Conservation (phyloP, 176 grass and related monocot genomes). For the Ampelocalamus luodianensis region DNA sequence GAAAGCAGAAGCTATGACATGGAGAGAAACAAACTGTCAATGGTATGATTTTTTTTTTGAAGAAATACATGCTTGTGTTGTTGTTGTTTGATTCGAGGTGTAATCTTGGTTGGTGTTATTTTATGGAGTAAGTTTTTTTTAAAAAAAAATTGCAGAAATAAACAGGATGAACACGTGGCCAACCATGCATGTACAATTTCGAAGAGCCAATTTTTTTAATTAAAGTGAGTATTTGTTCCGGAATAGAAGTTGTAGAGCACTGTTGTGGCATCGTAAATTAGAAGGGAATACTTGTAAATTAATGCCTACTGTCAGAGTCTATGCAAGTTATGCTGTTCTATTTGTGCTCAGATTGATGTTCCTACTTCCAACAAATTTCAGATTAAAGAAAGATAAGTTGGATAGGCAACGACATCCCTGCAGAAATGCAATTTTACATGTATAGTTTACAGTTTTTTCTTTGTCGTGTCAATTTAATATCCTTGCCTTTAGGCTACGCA, state of each 20-base stretch:
- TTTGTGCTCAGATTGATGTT: conserved; percentile 33
- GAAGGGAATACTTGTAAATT: neutral
- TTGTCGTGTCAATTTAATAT: neutral
- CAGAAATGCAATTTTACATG: neutral
- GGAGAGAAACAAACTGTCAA: neutral
- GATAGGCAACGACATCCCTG: neutral
- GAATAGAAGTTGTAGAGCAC: conserved; percentile 49
- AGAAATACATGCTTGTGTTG: neutral
- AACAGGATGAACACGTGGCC: conserved; percentile 33
- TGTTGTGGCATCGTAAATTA: conserved; percentile 26
- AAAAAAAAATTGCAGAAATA: conserved; percentile 23
- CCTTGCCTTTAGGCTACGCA: too few relatives aligned
- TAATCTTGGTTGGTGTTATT: neutral
- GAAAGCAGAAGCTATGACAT: neutral
- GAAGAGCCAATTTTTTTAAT: neutral
- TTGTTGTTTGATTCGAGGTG: neutral
- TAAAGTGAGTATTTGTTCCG: conserved; percentile 28
- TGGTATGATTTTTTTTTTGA: neutral
- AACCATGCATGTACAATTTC: conserved; percentile 6
- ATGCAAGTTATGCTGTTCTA: conserved; percentile 30
- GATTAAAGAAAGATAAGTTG: conserved; percentile 4
- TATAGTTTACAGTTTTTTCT: neutral
- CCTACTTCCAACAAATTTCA: conserved; percentile 16
- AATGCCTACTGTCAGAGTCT: conserved; percentile 31
- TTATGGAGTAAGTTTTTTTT: neutral